Conservation (phyloP, 306 rosid genomes). For the Ochetophila trinervis region DNA sequence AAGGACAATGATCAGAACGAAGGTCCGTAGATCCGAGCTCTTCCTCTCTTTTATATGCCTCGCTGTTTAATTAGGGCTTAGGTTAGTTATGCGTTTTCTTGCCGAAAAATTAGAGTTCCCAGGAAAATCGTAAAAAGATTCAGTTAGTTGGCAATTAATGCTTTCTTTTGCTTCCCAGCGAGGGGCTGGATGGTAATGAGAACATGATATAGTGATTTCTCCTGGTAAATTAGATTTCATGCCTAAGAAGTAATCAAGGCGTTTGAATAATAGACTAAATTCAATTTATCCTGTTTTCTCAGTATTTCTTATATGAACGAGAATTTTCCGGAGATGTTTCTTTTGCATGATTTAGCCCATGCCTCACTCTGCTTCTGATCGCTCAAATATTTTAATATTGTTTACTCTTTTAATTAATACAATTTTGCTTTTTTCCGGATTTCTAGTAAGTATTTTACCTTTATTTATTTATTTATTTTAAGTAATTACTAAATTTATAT, state of each 20-base stretch:
- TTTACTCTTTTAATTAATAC: neutral
- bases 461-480: too few species aligned
- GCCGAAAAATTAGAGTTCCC: neutral
- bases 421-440: neutral
- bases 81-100: slow-evolving; percentile 2
- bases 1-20: slow-evolving; percentile 85
- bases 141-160: slow-evolving; percentile 1
- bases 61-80: slow-evolving; percentile 13
- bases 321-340: too few species aligned
- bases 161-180: neutral
- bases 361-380: neutral
- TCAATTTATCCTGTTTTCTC: too few species aligned
- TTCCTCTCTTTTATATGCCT: neutral
- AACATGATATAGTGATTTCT: neutral
- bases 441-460: neutral
- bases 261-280: too few species aligned
- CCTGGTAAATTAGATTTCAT: neutral
- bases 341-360: too few species aligned
- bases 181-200: neutral
- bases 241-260: neutral
- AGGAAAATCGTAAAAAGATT: neutral
- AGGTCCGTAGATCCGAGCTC: slow-evolving; percentile 54
- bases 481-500: neutral
- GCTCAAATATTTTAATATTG: neutral
- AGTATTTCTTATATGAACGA: too few species aligned